Conservation (phyloP, 2,329 filamentous ascomycete species). For the Akanthomyces uredinophilus region DNA sequence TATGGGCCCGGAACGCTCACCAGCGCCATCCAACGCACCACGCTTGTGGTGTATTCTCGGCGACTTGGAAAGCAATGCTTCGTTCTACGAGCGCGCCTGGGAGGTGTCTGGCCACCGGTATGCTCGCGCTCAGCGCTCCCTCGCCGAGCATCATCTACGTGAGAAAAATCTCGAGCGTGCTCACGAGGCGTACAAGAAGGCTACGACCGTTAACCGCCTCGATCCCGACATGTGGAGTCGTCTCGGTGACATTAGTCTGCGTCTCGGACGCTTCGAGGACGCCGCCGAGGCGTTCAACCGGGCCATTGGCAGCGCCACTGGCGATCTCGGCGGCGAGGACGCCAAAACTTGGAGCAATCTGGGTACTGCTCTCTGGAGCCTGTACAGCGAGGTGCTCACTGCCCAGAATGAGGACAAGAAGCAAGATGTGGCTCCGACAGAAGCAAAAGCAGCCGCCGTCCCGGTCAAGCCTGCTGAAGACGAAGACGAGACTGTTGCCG, state of each 20-base stretch:
- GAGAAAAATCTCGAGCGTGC: constrained; percentile 63
- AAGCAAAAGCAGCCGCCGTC: background rate
- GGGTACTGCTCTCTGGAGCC: constrained; percentile 71
- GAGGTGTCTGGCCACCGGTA: constrained; percentile 75
- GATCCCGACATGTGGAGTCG: constrained; percentile 85
- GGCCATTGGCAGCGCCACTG: constrained; percentile 61
- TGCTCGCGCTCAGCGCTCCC: constrained; percentile 78
- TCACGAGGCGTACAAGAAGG: constrained; percentile 70
- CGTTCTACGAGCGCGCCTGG: constrained; percentile 83
- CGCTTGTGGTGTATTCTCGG: constrained; percentile 90
- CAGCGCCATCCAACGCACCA: constrained; percentile 75
- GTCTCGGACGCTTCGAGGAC: constrained; percentile 68
- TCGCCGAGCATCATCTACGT: constrained; percentile 73
- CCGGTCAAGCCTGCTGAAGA: constrained; percentile 18
- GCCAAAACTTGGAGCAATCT: constrained; percentile 94
- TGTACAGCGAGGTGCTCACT: constrained; percentile 52
- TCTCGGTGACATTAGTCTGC: constrained; percentile 80
- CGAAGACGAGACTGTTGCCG: constrained; percentile 17
- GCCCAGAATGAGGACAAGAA: constrained; percentile 28
- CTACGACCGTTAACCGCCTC: constrained; percentile 72
- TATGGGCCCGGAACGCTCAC: constrained; percentile 59
- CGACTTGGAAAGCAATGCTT: constrained; percentile 71
- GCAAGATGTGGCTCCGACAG: constrained; percentile 4
- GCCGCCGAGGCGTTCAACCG: constrained; percentile 80
- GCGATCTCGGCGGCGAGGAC: constrained; percentile 72